Evolutionary conservation across 306 rosid species (phyloP), one percentile per base, ranked within the genome.

Genomic region (Cicer yamashitae): DNA sequence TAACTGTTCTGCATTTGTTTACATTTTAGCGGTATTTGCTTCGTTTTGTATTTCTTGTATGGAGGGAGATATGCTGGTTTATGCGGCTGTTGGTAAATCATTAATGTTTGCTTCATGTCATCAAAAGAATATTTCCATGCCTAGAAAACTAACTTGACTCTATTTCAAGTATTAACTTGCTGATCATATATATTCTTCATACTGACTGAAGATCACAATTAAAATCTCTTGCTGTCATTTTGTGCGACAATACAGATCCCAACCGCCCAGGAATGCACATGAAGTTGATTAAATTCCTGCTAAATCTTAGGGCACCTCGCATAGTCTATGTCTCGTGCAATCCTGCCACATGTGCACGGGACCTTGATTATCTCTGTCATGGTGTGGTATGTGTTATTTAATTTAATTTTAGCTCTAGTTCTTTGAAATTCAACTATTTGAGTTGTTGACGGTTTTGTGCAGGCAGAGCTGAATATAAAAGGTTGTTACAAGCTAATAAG

Each of bases 241-340:
- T 34, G 65, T 48, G 51, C 34, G 73, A 76, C 45, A 43, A 60
- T 79, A 82, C 88, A 94, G 97, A 94, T 87, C 97, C 97, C 72
- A 94, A 94, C 78, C 97, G 98, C 75, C 98, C 98, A 39, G 98
- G 98, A 71, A 91, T 94, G 98, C 97, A 90, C 91, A 87, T 91
- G 96, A 94, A 94, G 91, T 80, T 94, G 89, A 88, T 94, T 37
- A 94, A 86, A 65, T 94, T 86, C 85, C 90, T 91, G 67, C 86
- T 94, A 70, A 85, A 90, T 54, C 96, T 94, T 52, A 94, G 76
- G 87, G 91, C 86, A 3, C 88, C 89, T 12, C 90, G 91, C 64
- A 79, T 94, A 81, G 94, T 94, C 39, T 94, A 94, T 60, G 96
- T 94, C 18, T 94, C 98, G 8, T 94, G 98, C 77, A 94, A 94